Evolutionary conservation across 208 protist species (phyloP).

Genomic region (Angomonas deanei): DNA sequence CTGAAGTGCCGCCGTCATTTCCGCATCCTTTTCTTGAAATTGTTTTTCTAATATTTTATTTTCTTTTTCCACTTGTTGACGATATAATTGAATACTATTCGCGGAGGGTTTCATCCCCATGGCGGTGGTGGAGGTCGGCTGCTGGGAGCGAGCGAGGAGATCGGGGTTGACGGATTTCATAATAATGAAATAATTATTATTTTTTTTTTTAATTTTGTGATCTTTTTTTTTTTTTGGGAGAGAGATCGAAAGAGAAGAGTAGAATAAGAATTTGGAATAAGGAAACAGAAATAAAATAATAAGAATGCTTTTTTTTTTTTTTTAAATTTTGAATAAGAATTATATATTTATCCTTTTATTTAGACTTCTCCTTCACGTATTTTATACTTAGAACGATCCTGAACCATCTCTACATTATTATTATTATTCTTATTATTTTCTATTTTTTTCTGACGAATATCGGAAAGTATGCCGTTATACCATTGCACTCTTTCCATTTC

Average conservation of each 20-base stretch:
- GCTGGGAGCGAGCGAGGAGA: conserved; percentile 40
- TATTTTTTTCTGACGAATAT: no score
- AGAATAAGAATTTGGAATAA: neutral
- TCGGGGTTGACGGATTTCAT: conserved; percentile 56
- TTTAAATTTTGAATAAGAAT: neutral
- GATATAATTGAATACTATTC: no score
- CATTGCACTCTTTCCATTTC: no score
- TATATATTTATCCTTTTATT: neutral
- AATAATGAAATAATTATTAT: conserved; percentile 14
- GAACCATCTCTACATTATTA: neutral
- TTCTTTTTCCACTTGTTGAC: neutral
- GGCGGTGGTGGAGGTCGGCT: conserved; percentile 47
- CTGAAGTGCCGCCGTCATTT: conserved; percentile 22
- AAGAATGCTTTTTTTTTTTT: neutral
- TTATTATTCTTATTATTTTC: neutral
- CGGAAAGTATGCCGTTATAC: no score
- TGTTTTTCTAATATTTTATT: neutral
- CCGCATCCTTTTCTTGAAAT: conserved; percentile 2
- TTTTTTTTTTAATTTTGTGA: neutral
- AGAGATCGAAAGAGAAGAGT: neutral
- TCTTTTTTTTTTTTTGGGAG: neutral
- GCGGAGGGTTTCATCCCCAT: conserved; percentile 74
- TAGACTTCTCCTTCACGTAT: conserved; percentile 1
- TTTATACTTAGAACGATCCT: conserved; percentile 4
- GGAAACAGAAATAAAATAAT: neutral